Evolutionary conservation across 345 rosid species (phyloP).

Genomic region (Aurinia saxatilis): DNA sequence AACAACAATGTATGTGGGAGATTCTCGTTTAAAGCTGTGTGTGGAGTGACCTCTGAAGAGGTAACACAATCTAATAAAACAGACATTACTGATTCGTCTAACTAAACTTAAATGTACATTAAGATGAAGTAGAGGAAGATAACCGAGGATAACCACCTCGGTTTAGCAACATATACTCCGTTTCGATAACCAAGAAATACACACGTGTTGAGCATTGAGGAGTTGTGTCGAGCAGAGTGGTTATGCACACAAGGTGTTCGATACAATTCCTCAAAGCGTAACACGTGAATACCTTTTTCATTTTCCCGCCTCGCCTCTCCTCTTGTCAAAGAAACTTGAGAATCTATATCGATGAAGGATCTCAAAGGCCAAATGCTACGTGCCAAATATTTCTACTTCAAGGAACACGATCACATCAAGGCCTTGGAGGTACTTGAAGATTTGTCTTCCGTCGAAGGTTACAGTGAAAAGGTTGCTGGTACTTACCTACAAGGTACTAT

Average conservation of each 20-base stretch:
- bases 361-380: neutral
- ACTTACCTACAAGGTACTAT: neutral
- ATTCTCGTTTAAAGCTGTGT: slow-evolving; percentile 20
- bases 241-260: slow-evolving; percentile 9
- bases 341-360: neutral
- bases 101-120: no score
- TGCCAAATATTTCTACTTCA: neutral
- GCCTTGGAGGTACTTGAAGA: slow-evolving; percentile 16
- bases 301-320: neutral
- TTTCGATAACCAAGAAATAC: no score
- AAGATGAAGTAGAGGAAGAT: neutral
- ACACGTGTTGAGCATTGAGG: no score
- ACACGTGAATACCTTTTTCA: neutral
- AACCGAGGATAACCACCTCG: no score
- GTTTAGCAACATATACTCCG: no score
- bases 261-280: neutral
- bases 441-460: neutral
- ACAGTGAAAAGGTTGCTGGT: neutral
- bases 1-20: slow-evolving; percentile 11
- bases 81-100: neutral
- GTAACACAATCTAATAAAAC: neutral
- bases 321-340: slow-evolving; percentile 2
- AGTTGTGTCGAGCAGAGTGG: no score
- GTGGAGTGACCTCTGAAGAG: neutral
- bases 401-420: neutral